These are phyloP conservation scores for Trichoderma guizhouense DNA, from an alignment of 2,329 filamentous ascomycete species.

Conservation along the genomic window DNA sequence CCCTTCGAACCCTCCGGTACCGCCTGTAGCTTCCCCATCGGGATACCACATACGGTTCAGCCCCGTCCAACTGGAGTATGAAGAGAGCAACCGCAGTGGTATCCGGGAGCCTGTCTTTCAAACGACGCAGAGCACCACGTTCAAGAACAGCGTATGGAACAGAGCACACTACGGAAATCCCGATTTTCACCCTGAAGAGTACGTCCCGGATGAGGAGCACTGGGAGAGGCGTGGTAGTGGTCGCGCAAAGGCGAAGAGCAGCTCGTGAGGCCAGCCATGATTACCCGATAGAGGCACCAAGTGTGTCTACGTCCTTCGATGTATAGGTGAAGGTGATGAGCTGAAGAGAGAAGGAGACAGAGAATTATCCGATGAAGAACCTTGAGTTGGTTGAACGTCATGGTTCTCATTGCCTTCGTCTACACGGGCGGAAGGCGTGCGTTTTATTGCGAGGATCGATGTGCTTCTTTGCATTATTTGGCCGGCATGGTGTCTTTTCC, in stretches of 20 bases:
- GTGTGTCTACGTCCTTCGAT: neutral
- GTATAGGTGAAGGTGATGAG: neutral
- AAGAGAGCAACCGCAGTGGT: slow-evolving; percentile 43
- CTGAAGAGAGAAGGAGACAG: neutral
- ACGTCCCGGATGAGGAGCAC: slow-evolving; percentile 41
- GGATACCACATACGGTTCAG: slow-evolving; percentile 48
- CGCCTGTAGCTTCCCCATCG: slow-evolving; percentile 9
- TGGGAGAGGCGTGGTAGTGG: slow-evolving; percentile 29
- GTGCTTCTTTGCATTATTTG: neutral
- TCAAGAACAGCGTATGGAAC: slow-evolving; percentile 66
- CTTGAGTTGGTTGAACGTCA: neutral
- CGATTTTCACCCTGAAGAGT: slow-evolving; percentile 46
- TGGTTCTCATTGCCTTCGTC: neutral
- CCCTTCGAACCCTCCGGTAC: neutral
- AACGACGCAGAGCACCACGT: slow-evolving; percentile 53
- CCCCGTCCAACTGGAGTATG: slow-evolving; percentile 45
- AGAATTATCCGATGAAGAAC: neutral
- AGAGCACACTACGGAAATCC: slow-evolving; percentile 65
- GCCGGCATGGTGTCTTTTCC: neutral
- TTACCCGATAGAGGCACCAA: neutral
- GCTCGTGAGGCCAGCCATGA: neutral
- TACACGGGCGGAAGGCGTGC: neutral
- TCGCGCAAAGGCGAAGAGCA: slow-evolving; percentile 24
- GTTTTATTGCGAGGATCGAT: neutral
- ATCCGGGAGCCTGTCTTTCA: slow-evolving; percentile 46